phyloP scores from a whole-genome alignment of 768 basidiomycete species.

The Auricularia sp. region DNA sequence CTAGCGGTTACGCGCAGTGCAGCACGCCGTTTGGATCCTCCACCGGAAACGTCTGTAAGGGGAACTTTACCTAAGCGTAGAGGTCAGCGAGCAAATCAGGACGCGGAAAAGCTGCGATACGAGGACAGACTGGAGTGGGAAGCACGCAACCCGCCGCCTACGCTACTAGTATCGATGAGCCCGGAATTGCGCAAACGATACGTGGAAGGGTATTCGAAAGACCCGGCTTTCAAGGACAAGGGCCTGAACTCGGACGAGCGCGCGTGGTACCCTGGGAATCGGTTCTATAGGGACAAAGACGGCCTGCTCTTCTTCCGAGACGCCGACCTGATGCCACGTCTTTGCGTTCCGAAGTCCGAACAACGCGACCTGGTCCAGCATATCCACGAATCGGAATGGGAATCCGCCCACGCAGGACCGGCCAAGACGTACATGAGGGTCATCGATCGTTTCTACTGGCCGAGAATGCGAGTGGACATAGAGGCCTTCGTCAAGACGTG shows the following conservation, averaged over 20 bases:
- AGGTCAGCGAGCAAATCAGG: background rate
- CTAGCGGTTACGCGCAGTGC: background rate
- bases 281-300: background rate
- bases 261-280: background rate
- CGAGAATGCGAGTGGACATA: slow-evolving; percentile 9
- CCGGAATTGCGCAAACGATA: slow-evolving; percentile 2
- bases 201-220: slow-evolving; percentile 5
- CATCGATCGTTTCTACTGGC: slow-evolving; percentile 2
- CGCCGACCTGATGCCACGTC: background rate
- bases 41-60: background rate
- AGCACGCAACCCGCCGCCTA: background rate
- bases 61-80: background rate
- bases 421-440: slow-evolving; percentile 7
- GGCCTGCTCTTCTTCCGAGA: slow-evolving; percentile 6
- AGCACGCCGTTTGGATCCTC: no score
- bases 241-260: background rate
- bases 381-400: slow-evolving; percentile 6
- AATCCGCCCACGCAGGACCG: slow-evolving; percentile 8
- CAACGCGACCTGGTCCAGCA: slow-evolving; percentile 3
- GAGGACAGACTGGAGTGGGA: background rate
- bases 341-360: slow-evolving; percentile 8
- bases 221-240: slow-evolving; percentile 4
- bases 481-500: slow-evolving; percentile 3
- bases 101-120: background rate
- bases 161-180: background rate